Conservation (phyloP, 1,284 basidiomycete genomes). For the Melampsora abietis-canadensis region DNA sequence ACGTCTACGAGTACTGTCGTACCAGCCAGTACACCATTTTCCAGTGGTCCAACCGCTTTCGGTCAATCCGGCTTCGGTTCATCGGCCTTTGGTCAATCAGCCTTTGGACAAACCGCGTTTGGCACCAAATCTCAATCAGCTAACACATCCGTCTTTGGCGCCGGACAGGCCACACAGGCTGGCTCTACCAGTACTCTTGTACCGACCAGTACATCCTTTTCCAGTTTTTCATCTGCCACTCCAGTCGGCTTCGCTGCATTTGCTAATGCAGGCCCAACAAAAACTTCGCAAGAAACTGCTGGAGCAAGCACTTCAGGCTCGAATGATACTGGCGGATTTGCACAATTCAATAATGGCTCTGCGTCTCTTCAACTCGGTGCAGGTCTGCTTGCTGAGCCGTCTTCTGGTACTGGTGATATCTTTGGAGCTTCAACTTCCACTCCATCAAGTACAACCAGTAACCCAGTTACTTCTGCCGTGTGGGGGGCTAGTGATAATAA, state of each 20-base stretch:
- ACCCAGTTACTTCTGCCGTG: not conserved
- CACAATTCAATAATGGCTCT: conserved; percentile 21
- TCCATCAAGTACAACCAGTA: not conserved
- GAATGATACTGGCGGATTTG: not conserved
- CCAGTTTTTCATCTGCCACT: not conserved
- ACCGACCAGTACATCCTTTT: not conserved
- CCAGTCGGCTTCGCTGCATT: conserved; percentile 27
- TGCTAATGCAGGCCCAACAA: conserved; percentile 1
- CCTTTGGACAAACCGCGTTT: conserved; percentile 7
- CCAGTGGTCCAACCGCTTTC: not conserved
- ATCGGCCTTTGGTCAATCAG: conserved; percentile 1
- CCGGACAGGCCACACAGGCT: not conserved
- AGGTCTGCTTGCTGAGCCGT: not conserved
- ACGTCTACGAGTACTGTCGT: too few species aligned
- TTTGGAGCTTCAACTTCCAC: not conserved
- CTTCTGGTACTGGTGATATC: not conserved
- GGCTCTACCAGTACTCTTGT: too few species aligned
- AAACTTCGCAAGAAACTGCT: not conserved
- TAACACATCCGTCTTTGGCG: not conserved
- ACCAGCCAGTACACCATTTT: not conserved
- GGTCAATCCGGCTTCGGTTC: conserved; percentile 7
- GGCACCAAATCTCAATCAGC: not conserved
- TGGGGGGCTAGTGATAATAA: not conserved
- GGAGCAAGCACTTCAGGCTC: not conserved
- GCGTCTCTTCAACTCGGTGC: not conserved